Base-by-base conservation (phyloP, 768 basidiomycete species). In the Auricularia auricula-judae region DNA sequence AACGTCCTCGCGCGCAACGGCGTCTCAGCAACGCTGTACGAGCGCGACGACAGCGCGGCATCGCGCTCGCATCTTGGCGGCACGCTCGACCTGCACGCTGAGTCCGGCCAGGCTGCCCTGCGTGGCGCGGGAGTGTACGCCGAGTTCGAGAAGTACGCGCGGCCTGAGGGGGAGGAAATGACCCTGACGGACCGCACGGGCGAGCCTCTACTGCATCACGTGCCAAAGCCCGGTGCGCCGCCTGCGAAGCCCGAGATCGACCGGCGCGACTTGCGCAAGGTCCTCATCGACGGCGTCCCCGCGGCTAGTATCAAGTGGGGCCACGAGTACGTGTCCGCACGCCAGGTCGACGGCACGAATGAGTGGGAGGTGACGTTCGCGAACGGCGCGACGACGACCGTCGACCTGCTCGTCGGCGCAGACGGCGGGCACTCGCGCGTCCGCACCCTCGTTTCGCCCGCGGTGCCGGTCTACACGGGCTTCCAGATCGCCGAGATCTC, bases 361-460 rank as follows among this genome's bases (percentile, higher is more conserved):
- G 47, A 10, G 47, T 51, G 47, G 47, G 47, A 51, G 47, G 18
- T 51, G 47, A 5, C 14, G 14, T 51, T 62, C 36, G 23, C 16
- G 2, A 36, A 65, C 18, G 21, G 66, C 11, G 16, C 10, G 23
- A 63, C 23, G 0, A 18, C 33, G 3, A 53, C 43, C 10, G 65
- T 64, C 43, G 72, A 72, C 60, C 47, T 75, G 60, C 63, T 76
- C 54, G 65, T 78, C 54, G 77, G 77, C 12, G 76, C 77, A 16
- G 77, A 78, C 58, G 78, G 80, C 4, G 72, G 77, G 3, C 77
- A 76, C 74, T 78, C 76, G 18, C 72, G 71, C 63, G 70, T 76
- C 3, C 76, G 79, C 14, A 66, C 71, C 3, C 67, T 77, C 62
- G 63, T 79, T 23, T 72, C 73, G 29, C 59, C 71, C 23, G 68